Evolutionary conservation across 192 early-diverging fungal genomes (phyloP).

Genomic region (Gryganskiella cystojenkinii): DNA sequence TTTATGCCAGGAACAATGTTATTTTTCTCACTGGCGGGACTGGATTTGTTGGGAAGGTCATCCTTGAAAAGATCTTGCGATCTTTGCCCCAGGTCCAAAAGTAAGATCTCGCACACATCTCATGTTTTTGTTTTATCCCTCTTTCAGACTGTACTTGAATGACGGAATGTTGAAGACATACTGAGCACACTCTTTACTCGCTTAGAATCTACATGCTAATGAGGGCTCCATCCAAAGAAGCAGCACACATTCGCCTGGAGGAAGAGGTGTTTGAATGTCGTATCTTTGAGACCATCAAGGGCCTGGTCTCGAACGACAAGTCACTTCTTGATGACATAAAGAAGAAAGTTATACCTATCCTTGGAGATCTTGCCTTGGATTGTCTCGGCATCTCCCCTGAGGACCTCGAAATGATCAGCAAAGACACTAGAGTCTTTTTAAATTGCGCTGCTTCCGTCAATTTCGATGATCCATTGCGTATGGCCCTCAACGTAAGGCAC

Average conservation of each 20-base stretch:
- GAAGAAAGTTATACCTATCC: constrained; percentile 4
- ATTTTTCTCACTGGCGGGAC: constrained; percentile 9
- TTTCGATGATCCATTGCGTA: not conserved
- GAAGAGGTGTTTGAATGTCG: constrained; percentile 2
- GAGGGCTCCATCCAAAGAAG: not conserved
- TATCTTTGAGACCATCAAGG: constrained; percentile 4
- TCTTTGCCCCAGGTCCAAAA: constrained; percentile 6
- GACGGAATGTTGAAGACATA: too few relatives aligned
- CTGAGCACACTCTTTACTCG: too few relatives aligned
- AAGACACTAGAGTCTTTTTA: not conserved
- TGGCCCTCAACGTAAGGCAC: not conserved
- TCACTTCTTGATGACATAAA: not conserved
- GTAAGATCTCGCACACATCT: too few relatives aligned
- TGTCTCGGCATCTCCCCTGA: not conserved
- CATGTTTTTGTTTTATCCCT: too few relatives aligned
- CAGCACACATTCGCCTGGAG: not conserved
- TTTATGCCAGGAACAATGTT: constrained; percentile 6
- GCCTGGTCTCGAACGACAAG: not conserved
- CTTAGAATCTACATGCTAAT: constrained; percentile 12
- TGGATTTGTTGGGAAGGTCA: constrained; percentile 5
- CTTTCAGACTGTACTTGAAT: too few relatives aligned
- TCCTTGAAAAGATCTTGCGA: constrained; percentile 8
- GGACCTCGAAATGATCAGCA: not conserved
- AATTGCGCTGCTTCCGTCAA: constrained; percentile 5
- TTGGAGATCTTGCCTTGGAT: not conserved